Conservation (phyloP, 1,284 basidiomycete genomes). For the Earliella scabrosa region DNA sequence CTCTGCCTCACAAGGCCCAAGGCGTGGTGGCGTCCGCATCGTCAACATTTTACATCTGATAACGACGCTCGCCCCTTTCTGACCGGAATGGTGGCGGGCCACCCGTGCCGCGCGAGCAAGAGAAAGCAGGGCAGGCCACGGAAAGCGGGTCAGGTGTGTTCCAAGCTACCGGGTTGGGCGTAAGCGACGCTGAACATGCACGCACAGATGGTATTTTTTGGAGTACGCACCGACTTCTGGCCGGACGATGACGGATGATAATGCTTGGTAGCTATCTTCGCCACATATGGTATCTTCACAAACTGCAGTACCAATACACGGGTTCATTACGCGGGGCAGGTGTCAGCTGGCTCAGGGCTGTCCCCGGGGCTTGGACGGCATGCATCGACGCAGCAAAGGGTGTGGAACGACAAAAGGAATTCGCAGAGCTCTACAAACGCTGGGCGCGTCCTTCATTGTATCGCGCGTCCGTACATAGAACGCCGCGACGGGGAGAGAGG, state of each 20-base stretch:
- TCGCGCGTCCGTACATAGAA: not conserved
- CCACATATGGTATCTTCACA: constrained; percentile 18
- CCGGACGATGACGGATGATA: constrained; percentile 27
- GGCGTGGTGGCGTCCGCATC: constrained; percentile 13
- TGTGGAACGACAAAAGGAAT: not conserved
- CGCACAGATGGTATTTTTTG: not conserved
- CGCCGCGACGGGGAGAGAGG: not conserved
- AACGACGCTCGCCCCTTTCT: constrained; percentile 14
- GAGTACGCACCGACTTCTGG: constrained; percentile 14
- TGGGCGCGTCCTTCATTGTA: not conserved
- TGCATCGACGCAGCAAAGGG: not conserved
- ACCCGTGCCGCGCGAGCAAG: not conserved
- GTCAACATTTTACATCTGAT: constrained; percentile 20
- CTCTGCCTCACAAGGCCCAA: constrained; percentile 1
- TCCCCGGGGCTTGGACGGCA: constrained; percentile 3
- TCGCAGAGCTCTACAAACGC: not conserved
- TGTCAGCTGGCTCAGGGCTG: constrained; percentile 18
- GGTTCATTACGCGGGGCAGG: constrained; percentile 10
- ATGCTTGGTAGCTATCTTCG: constrained; percentile 17
- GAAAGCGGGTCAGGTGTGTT: constrained; percentile 19
- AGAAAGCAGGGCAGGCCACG: not conserved
- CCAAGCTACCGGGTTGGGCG: constrained; percentile 10
- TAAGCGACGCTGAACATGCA: constrained; percentile 8
- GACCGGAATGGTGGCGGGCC: constrained; percentile 10
- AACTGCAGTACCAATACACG: constrained; percentile 4